Evolutionary conservation across 495 filamentous ascomycete species (phyloP).

Genomic region (Penicillium arizonense): DNA sequence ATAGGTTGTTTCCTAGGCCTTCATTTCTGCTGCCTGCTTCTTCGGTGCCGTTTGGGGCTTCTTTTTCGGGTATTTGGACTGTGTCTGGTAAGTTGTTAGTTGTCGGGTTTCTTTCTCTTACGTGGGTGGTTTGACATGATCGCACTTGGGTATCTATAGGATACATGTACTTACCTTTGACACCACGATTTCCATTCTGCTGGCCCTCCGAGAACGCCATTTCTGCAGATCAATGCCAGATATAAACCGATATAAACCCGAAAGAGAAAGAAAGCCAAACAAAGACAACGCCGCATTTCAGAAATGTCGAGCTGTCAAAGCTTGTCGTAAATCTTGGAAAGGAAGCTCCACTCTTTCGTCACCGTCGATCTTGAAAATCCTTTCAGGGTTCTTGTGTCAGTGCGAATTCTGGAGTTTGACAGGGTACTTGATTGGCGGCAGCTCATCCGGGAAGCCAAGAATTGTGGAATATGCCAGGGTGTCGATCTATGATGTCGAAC

Average conservation of each 20-base stretch:
- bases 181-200: too few relatives aligned
- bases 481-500: too few relatives aligned
- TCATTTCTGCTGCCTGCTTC: constrained; percentile 15
- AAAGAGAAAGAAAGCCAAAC: background rate
- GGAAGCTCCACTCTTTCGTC: constrained; percentile 5
- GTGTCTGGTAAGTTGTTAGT: constrained; percentile 4
- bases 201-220: too few relatives aligned
- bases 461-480: too few relatives aligned
- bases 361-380: background rate
- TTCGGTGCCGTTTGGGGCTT: constrained; percentile 11
- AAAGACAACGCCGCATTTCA: background rate
- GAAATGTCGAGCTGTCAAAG: background rate
- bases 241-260: background rate
- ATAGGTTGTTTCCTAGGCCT: constrained; percentile 8
- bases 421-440: too few relatives aligned
- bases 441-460: too few relatives aligned
- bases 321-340: background rate
- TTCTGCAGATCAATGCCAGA: too few relatives aligned
- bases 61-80: constrained; percentile 5
- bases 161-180: background rate
- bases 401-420: background rate
- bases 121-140: background rate
- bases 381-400: too few relatives aligned
- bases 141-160: background rate
- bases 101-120: background rate